phyloP scores from a whole-genome alignment of 306 rosid species.

The Castanea mollissima region DNA sequence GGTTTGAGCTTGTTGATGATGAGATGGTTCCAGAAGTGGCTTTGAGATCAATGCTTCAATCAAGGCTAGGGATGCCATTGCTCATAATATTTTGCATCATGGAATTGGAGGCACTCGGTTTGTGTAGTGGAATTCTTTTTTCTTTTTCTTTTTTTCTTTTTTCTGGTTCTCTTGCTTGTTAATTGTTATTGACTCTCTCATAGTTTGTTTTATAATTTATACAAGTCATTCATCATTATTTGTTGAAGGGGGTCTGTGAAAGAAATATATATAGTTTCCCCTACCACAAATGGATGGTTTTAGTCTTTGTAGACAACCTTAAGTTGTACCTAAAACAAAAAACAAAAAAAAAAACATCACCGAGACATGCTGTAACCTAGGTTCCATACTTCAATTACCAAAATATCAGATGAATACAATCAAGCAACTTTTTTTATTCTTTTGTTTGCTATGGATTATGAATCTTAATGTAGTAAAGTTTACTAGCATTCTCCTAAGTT shows the following conservation, averaged over 20 bases:
- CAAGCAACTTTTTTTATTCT: constrained; percentile 21
- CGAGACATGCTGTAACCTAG: constrained; percentile 14
- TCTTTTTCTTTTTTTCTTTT: neutral
- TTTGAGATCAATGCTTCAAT: constrained; percentile 55
- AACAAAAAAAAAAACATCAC: neutral
- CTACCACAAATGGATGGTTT: constrained; percentile 29
- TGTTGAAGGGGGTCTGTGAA: constrained; percentile 39
- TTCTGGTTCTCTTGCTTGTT: constrained; percentile 36
- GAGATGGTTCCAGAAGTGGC: constrained; percentile 71
- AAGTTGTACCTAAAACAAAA: constrained; percentile 25
- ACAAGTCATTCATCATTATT: constrained; percentile 34
- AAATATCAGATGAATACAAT: constrained; percentile 20
- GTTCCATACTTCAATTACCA: constrained; percentile 27
- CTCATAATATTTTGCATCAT: constrained; percentile 95
- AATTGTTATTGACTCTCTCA: constrained; percentile 9
- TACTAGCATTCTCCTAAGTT: constrained; percentile 12
- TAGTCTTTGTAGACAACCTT: constrained; percentile 16
- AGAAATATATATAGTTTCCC: constrained; percentile 27
- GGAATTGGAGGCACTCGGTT: constrained; percentile 90
- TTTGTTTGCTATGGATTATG: constrained; percentile 7
- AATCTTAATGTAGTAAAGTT: neutral
- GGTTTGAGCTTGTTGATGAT: constrained; percentile 63
- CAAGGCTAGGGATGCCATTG: constrained; percentile 86
- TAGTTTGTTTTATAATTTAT: constrained; percentile 9
- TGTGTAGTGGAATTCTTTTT: constrained; percentile 28